These are phyloP conservation scores for Saccharomycopsis fodiens DNA, from an alignment of 805 yeast genomes.

Conservation along the genomic window DNA sequence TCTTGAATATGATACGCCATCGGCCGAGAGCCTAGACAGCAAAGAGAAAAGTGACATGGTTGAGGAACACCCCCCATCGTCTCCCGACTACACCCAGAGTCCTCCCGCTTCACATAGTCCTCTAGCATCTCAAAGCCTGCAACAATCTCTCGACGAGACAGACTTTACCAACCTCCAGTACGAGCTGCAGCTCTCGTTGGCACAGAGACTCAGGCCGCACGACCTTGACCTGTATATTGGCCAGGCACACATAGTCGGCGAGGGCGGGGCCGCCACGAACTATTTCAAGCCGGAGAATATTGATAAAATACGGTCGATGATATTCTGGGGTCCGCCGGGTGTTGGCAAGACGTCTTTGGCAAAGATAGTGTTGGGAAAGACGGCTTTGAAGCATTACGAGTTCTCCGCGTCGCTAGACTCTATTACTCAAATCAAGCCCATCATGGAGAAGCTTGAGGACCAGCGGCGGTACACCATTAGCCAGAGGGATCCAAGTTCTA, in stretches of 20 bases:
- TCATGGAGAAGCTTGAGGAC: conserved; percentile 5
- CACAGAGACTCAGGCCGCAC: conserved; percentile 79
- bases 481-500: conserved; percentile 23
- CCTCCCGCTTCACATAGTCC: too few species aligned
- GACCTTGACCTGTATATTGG: conserved; percentile 70
- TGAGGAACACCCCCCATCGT: too few species aligned
- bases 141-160: conserved; percentile 6
- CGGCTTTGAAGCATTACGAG: conserved; percentile 50
- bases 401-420: conserved; percentile 61
- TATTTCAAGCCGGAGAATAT: conserved; percentile 45
- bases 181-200: conserved; percentile 36
- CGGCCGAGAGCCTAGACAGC: too few species aligned
- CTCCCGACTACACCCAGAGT: too few species aligned
- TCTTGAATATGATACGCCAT: too few species aligned
- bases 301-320: conserved; percentile 72
- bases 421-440: conserved; percentile 13
- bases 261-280: conserved; percentile 50
- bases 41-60: too few species aligned
- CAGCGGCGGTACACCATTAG: conserved; percentile 49
- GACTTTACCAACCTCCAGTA: conserved; percentile 5
- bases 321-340: conserved; percentile 95
- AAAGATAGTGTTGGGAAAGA: conserved; percentile 32
- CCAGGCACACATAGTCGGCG: conserved; percentile 68
- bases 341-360: conserved; percentile 86
- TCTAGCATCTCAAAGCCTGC: background rate